Evolutionary conservation across 768 basidiomycete genomes (phyloP).

Genomic region (Auriscalpium microsporum): DNA sequence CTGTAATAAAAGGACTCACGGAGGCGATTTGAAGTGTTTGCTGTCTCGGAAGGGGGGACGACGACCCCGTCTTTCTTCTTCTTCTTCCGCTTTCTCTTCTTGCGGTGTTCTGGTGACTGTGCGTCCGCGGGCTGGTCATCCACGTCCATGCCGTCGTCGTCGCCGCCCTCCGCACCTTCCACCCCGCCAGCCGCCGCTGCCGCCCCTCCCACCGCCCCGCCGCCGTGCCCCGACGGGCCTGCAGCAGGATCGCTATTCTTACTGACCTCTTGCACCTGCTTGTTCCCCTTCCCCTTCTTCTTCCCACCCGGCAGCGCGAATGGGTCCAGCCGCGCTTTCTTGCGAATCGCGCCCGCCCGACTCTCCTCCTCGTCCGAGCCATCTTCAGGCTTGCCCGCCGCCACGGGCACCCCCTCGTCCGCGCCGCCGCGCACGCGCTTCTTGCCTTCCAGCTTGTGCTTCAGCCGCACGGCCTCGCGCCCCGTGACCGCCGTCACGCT

Average conservation of each 20-base stretch:
- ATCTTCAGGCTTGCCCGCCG: constrained; percentile 15
- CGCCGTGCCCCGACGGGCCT: too few species aligned
- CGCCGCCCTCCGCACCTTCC: not conserved
- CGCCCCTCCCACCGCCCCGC: not conserved
- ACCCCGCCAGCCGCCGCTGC: not conserved
- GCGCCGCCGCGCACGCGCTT: constrained; percentile 41
- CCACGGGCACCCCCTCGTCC: constrained; percentile 13
- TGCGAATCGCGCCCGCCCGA: constrained; percentile 47
- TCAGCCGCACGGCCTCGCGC: constrained; percentile 55
- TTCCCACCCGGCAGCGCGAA: constrained; percentile 33
- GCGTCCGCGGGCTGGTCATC: constrained; percentile 12
- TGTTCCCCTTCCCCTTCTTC: constrained; percentile 38
- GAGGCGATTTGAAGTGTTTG: too few species aligned
- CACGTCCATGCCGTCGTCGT: not conserved
- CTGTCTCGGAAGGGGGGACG: not conserved
- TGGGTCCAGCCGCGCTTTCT: constrained; percentile 51
- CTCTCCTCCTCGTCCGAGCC: constrained; percentile 50
- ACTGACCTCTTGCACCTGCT: constrained; percentile 8
- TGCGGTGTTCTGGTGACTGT: not conserved
- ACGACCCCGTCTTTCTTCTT: not conserved
- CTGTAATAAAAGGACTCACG: too few species aligned
- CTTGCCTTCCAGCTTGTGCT: constrained; percentile 45
- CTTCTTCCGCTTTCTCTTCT: not conserved
- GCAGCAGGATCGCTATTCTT: not conserved
- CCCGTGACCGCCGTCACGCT: constrained; percentile 25